Evolutionary conservation across 2,329 filamentous ascomycete species (phyloP).

Genomic region (Fusarium longipes): DNA sequence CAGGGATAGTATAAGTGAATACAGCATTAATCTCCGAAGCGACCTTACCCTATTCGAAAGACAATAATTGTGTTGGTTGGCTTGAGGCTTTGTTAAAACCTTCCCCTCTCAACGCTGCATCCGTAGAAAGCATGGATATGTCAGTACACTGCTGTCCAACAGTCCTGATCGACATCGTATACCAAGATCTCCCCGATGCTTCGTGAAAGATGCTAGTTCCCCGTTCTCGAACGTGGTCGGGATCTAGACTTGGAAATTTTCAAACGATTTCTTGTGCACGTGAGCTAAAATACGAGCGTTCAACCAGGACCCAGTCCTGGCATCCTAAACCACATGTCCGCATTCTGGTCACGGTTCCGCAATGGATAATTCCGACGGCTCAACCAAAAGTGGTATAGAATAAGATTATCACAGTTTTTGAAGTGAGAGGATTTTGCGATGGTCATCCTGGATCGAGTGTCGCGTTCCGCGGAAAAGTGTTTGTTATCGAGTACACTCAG

Average conservation of each 20-base stretch:
- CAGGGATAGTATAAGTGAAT: background rate
- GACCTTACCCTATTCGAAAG: background rate
- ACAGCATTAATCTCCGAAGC: background rate
- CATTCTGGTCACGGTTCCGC: background rate
- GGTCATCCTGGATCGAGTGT: background rate
- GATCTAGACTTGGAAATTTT: background rate
- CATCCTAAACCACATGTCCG: background rate
- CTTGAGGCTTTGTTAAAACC: background rate
- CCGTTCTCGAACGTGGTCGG: background rate
- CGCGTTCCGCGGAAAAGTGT: background rate
- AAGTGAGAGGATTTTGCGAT: background rate
- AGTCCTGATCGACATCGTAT: background rate
- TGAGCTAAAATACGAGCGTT: background rate
- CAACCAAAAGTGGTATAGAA: background rate
- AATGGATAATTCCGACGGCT: background rate
- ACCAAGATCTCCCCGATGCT: background rate
- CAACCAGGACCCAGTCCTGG: background rate
- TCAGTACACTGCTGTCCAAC: background rate
- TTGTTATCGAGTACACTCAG: too few relatives aligned
- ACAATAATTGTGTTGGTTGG: background rate
- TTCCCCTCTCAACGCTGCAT: background rate
- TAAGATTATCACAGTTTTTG: background rate
- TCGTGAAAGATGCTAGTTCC: background rate
- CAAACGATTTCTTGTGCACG: background rate
- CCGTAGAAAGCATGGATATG: background rate